Evolutionary conservation across 768 basidiomycete species (phyloP), one percentile per base, ranked within the genome.

Genomic region (Psilocybe cyanescens): DNA sequence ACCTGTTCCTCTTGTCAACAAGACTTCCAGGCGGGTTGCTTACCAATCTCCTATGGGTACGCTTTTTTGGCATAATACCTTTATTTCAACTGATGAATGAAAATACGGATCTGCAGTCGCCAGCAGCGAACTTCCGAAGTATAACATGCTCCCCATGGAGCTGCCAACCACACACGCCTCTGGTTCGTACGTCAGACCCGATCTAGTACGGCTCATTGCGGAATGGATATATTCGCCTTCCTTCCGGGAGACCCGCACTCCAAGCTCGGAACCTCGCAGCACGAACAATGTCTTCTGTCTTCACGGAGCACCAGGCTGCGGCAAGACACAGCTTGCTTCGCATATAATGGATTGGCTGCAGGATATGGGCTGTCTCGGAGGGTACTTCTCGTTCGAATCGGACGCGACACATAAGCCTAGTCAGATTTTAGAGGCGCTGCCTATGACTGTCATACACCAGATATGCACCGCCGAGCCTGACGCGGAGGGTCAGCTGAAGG

Each of bases 311-410:
- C 53, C 59, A 16, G 60, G 57, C 8, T 61, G 61, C 29, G 63
- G 64, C 4, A 65, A 64, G 29, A 67, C 64, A 2, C 60, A 65
- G 47, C 61, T 68, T 8, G 57, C 58, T 2, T 65, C 69, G 24
- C 64, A 59, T 12, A 41, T 66, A 33, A 64, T 58, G 19, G 35
- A 60, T 16, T 70, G 67, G 60, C 61, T 70, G 11, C 30, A 58
- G 8, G 64, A 70, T 48, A 49, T 67, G 47, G 62, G 63, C 24
- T 67, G 52, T 49, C 60, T 70, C 3, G 69, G 69, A 30, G 69
- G 69, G 28, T 70, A 68, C 39, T 70, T 67, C 55, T 64, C 69
- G 4, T 68, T 68, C 24, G 66, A 64, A 37, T 35, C 48, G 24
- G 44, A 55, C 8, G 1, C 12, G 9, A n/a, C 46, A 24, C 37